Conservation (phyloP, 768 basidiomycete species). For the Trametopsis cervina region DNA sequence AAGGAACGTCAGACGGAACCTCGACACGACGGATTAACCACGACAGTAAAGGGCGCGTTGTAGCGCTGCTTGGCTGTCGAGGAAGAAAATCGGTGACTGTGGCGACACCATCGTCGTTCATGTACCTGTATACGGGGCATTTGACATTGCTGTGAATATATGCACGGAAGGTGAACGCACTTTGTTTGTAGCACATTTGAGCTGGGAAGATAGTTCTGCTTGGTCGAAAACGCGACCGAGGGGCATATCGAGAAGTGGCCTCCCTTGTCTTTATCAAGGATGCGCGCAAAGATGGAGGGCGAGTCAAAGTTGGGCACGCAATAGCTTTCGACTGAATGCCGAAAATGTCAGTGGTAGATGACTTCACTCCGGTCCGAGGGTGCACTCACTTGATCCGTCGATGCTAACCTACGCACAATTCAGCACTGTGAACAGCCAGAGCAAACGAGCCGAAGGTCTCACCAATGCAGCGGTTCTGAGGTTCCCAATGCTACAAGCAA, state of each 20-base stretch:
- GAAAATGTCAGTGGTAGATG: neutral
- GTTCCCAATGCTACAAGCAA: constrained; percentile 62
- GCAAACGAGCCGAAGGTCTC: constrained; percentile 15
- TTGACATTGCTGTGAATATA: too few relatives aligned
- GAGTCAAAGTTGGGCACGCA: constrained; percentile 94
- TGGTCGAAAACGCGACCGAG: constrained; percentile 57
- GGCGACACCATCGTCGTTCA: constrained; percentile 84
- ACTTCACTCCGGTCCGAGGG: neutral
- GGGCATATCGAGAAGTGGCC: constrained; percentile 92
- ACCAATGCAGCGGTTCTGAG: constrained; percentile 75
- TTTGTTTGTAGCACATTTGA: constrained; percentile 89
- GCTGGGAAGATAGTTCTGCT: constrained; percentile 78
- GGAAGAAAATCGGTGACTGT: constrained; percentile 84
- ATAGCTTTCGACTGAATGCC: constrained; percentile 71
- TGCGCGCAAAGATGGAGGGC: constrained; percentile 85
- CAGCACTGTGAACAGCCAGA: neutral
- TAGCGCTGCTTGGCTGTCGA: constrained; percentile 38
- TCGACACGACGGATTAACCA: constrained; percentile 86
- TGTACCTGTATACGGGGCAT: constrained; percentile 44
- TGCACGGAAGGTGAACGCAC: too few relatives aligned
- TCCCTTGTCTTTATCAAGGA: constrained; percentile 85
- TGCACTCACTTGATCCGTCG: constrained; percentile 67
- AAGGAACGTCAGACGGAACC: constrained; percentile 24
- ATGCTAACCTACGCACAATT: constrained; percentile 46
- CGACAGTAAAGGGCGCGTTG: constrained; percentile 59